Evolutionary conservation across 371 early-diverging fungal species (phyloP).

Genomic region (Entomophthora muscae): DNA sequence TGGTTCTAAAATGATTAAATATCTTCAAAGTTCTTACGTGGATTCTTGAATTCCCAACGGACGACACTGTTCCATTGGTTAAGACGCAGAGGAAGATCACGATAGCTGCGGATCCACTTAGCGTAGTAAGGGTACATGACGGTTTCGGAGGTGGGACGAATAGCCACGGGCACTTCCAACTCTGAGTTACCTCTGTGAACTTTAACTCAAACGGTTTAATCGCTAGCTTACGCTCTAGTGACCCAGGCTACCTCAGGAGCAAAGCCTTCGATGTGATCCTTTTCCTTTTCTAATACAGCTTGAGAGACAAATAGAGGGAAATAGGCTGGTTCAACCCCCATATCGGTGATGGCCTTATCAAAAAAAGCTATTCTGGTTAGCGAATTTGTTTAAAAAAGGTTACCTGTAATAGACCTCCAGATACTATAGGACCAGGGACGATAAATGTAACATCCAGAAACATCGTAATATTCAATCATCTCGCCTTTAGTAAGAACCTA

Average conservation of each 20-base stretch:
- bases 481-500: constrained; percentile 80
- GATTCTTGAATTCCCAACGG: constrained; percentile 99
- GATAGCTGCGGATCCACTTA: constrained; percentile 97
- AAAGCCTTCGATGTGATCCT: constrained; percentile 99
- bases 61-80: constrained; percentile 99
- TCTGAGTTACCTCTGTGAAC: constrained; percentile 64
- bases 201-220: background rate
- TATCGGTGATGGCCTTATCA: constrained; percentile 71
- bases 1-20: constrained; percentile 42
- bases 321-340: constrained; percentile 96
- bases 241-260: constrained; percentile 99
- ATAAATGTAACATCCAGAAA: constrained; percentile 98
- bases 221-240: constrained; percentile 77
- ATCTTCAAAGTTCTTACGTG: constrained; percentile 35
- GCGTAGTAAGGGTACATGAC: constrained; percentile 99
- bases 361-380: constrained; percentile 51
- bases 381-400: constrained; percentile 3
- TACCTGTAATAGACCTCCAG: constrained; percentile 92
- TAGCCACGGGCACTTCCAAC: constrained; percentile 94
- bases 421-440: constrained; percentile 97
- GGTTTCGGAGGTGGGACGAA: constrained; percentile 99
- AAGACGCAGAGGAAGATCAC: constrained; percentile 95
- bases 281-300: constrained; percentile 86
- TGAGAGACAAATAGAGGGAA: constrained; percentile 99
- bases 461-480: constrained; percentile 98